Conservation (phyloP, 106 monocot species). For the Platanthera zijinensis region DNA sequence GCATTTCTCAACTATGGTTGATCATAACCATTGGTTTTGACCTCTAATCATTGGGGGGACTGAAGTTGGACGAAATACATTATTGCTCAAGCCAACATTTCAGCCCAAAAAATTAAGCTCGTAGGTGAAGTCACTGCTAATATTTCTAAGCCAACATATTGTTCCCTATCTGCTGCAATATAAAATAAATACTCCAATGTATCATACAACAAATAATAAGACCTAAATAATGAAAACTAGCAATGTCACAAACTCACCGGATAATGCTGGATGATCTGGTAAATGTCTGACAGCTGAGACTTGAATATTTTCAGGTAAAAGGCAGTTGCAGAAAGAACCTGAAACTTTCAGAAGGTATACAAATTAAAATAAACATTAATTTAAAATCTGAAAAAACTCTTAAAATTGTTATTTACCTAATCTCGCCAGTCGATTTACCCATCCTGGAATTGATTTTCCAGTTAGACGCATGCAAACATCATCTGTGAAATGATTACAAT, state of each 20-base stretch:
- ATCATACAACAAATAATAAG: not conserved
- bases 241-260: slow-evolving; percentile 36
- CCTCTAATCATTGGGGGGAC: no score
- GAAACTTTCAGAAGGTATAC: slow-evolving; percentile 11
- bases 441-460: slow-evolving; percentile 57
- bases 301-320: slow-evolving; percentile 76
- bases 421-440: slow-evolving; percentile 66
- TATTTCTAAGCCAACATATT: no score
- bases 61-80: no score
- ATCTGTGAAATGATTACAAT: slow-evolving; percentile 76
- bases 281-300: slow-evolving; percentile 44
- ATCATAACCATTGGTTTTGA: no score
- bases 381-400: not conserved
- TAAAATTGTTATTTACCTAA: slow-evolving; percentile 31
- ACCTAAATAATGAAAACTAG: not conserved
- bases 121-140: no score
- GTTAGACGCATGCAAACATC: slow-evolving; percentile 46
- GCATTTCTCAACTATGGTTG: no score
- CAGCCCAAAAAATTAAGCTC: no score
- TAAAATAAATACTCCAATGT: no score
- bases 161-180: no score
- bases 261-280: slow-evolving; percentile 35
- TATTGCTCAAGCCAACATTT: no score
- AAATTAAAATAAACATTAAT: slow-evolving; percentile 3
- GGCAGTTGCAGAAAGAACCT: slow-evolving; percentile 81